Base-by-base conservation (phyloP, 345 rosid genomes). In the Salix exigua region DNA sequence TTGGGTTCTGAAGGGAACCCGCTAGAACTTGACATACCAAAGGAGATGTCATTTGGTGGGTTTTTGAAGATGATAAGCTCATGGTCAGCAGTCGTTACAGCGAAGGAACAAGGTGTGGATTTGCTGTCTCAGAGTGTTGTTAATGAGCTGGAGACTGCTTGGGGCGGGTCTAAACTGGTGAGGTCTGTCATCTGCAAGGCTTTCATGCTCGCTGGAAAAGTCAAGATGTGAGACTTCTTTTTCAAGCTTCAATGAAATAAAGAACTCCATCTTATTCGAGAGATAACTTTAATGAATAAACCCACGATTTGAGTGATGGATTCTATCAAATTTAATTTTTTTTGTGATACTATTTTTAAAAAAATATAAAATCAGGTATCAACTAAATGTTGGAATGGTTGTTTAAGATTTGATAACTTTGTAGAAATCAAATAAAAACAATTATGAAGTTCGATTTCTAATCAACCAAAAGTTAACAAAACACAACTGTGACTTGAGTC, bases 1-100 rank as follows among this genome's bases (percentile, higher is more conserved):
- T 64, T 88, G 66, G 93, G 96, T 48, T 76, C 68, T 2, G 90
- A 89, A 62, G 91, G 92, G 44, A 48, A 84, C 73, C 94, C 91
- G 28, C 12, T 84, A 68, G 85, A 72, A 31, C 62, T 90, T 53
- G 89, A 86, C 66, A 88, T 90, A 31, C 84, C 84, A 4, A 89
- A 71, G 82, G 78, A 79, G 82, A 67, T 89, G 82, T 86, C 89
- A 11, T 89, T 89, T 35, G 78, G 86, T 38, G 91, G 88, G 25
- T 72, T 86, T 28, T 13, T 90, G 77, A 28, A 76, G 73, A 79
- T 92, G 85, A 2, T 89, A 58, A 80, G 81, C 28, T 88, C 97
- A 16, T 78, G 84, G 84, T 88, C 97, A 8, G 87, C 88, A 4
- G 75, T 84, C 31, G 78, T 70, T 12, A 79, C 83, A 0, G 94